Percentiles rank a stretch among this genome's conserved stretches.
These are phyloP conservation scores for Rhexocercosporidium sp. DNA, from an alignment of 2,329 filamentous ascomycete genomes.

Conservation along the genomic window DNA sequence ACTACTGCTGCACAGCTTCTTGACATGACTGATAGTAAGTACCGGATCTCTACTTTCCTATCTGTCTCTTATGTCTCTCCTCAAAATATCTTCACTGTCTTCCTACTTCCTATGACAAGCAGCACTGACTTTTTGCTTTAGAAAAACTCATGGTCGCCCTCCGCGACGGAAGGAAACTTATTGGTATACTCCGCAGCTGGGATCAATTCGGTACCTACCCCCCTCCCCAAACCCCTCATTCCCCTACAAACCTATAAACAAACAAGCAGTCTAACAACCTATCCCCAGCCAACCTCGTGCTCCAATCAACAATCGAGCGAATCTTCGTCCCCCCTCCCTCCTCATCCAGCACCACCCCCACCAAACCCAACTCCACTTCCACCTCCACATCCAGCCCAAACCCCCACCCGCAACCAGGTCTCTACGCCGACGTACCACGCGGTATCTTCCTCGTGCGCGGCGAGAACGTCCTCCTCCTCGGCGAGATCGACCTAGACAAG, in stretches of 20 bases:
- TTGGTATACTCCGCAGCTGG: conserved; percentile 92
- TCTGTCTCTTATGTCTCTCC: too few species aligned
- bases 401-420: conserved; percentile 44
- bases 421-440: conserved; percentile 84
- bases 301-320: conserved; percentile 90
- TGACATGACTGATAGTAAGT: conserved; percentile 95
- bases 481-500: conserved; percentile 95
- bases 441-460: conserved; percentile 92
- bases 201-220: conserved; percentile 86
- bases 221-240: conserved; percentile 10
- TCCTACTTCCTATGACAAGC: neutral
- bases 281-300: conserved; percentile 81
- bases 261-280: conserved; percentile 21
- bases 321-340: conserved; percentile 63
- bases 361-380: conserved; percentile 39
- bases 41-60: conserved; percentile 26
- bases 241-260: conserved; percentile 7
- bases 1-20: conserved; percentile 94
- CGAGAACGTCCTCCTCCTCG: conserved; percentile 94
- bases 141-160: conserved; percentile 94
- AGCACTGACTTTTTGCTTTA: conserved; percentile 46
- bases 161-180: conserved; percentile 91
- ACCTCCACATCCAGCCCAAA: too few species aligned
- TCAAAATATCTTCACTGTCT: neutral
- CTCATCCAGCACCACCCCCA: conserved; percentile 48